Evolutionary conservation across 805 yeast species (phyloP).

Genomic region (Teunomyces cretensis): DNA sequence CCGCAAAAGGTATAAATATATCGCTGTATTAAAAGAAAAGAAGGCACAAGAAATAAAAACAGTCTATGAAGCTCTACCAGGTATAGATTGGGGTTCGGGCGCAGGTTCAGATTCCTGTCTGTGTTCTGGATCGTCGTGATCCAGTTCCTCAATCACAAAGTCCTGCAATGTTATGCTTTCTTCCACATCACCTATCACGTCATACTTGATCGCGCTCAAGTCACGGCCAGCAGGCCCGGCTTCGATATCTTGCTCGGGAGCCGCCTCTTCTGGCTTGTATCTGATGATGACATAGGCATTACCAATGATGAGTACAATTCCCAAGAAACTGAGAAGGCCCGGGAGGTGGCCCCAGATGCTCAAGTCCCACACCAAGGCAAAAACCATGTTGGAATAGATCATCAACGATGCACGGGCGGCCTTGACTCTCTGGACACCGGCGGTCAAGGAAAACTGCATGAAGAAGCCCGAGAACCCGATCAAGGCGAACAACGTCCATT

Average conservation of each 20-base stretch:
- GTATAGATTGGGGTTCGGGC: no score
- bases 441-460: constrained; percentile 76
- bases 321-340: constrained; percentile 62
- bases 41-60: no score
- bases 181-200: constrained; percentile 4
- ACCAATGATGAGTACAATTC: constrained; percentile 65
- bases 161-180: constrained; percentile 28
- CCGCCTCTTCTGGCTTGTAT: constrained; percentile 38
- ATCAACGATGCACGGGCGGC: constrained; percentile 77
- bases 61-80: no score
- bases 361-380: constrained; percentile 75
- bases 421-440: constrained; percentile 77
- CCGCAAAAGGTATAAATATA: no score
- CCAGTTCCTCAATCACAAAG: constrained; percentile 20
- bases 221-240: constrained; percentile 1
- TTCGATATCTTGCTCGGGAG: constrained; percentile 1
- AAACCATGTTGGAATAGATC: constrained; percentile 73
- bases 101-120: no score
- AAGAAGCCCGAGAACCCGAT: constrained; percentile 79
- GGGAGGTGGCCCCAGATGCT: constrained; percentile 74
- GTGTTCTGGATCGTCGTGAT: background rate
- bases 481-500: constrained; percentile 62
- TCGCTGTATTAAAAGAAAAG: background rate
- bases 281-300: constrained; percentile 63
- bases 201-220: constrained; percentile 4